Evolutionary conservation across 208 protist genomes (phyloP), one percentile per base, ranked within the genome.

Genomic region (Leishmania lainsoni): DNA sequence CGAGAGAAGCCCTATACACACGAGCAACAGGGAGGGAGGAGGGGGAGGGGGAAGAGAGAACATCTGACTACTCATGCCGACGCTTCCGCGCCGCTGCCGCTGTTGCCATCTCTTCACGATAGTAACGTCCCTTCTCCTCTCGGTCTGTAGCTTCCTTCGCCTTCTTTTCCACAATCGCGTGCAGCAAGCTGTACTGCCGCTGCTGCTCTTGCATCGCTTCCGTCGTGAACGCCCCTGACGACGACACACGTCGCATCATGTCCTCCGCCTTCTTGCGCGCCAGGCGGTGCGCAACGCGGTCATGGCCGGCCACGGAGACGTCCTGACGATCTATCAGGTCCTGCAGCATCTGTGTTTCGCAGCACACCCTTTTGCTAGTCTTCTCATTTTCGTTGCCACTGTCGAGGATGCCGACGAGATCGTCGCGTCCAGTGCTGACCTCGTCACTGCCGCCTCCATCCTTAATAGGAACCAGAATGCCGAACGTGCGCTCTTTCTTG

Each of bases 271-370:
- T 87, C 59, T 87, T 61, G 16, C 83, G 83, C 20, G 93, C 93
- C n/a, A 97, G 84, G 3, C 78, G 87, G 16, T 87, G 89, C 45
- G 87, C 81, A 29, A 88, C 76, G 17, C 26, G 59, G 58, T 97
- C 90, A 29, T 58, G 83, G 29, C 88, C 88, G 0, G 85, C 79
- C 29, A 94, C 69, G 17, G 65, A 45, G 39, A 92, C 76, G 52
- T 92, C 84, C 39, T 90, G 73, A 1, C 87, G 87, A 70, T 97
- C 87, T 20, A 97, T 78, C 20, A 97, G 77, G 45, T 88, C 73
- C 76, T 89, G 82, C 52, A 97, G 80, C 68, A 97, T 54, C 59
- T 75, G 56, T 54, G 74, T 88, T 77, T 88, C 71, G 26, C 72
- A 42, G 17, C 66, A 78, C 56, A 72, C 75, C 51, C 71, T 75